phyloP scores from a whole-genome alignment of 169 alveolate species.

The Eimeria falciformis region DNA sequence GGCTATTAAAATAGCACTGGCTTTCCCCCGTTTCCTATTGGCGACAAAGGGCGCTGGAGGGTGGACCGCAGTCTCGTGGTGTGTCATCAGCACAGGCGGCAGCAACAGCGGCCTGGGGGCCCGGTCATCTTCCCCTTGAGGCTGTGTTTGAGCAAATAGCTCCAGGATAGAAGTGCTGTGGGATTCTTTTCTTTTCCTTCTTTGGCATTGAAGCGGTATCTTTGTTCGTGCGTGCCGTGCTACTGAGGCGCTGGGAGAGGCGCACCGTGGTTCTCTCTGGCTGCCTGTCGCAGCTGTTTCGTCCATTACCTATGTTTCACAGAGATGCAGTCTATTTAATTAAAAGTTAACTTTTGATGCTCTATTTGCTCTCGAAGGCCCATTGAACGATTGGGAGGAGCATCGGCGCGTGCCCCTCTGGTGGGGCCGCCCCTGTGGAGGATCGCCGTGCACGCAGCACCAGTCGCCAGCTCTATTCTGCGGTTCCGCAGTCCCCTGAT shows the following conservation, averaged over 20 bases:
- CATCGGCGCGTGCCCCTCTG: too few relatives aligned
- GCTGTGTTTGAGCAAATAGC: background rate
- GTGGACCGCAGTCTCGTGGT: too few relatives aligned
- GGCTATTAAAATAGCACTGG: too few relatives aligned
- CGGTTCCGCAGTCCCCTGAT: too few relatives aligned
- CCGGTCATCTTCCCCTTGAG: background rate
- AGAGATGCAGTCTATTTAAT: background rate
- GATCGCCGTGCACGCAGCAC: too few relatives aligned
- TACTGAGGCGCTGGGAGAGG: background rate
- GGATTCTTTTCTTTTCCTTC: background rate
- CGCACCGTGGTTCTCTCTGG: background rate
- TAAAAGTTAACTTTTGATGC: background rate
- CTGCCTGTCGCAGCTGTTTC: background rate
- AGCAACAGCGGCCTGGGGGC: constrained; percentile 3
- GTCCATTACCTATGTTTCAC: background rate
- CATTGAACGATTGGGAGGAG: too few relatives aligned
- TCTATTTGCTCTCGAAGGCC: background rate
- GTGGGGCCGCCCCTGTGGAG: too few relatives aligned
- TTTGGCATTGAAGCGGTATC: background rate
- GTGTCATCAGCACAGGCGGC: background rate
- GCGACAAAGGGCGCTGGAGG: too few relatives aligned
- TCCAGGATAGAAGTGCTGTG: background rate
- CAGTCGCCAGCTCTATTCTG: too few relatives aligned
- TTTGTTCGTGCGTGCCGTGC: background rate
- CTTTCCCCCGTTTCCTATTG: too few relatives aligned